Evolutionary conservation across 805 yeast species (phyloP).

Genomic region (Candida arabinofermentans): DNA sequence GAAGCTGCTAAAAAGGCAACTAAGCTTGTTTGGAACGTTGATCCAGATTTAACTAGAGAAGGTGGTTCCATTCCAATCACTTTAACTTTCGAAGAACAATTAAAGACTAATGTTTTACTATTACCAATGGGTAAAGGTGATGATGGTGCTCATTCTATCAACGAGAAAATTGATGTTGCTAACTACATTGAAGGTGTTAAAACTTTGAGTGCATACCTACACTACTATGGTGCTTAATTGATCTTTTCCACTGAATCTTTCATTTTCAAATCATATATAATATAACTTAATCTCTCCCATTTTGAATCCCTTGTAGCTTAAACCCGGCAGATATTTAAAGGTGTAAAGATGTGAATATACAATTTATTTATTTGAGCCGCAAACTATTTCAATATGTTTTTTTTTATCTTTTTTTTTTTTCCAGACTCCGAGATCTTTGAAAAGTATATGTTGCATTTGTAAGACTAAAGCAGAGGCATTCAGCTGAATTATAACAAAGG

Average conservation of each 20-base stretch:
- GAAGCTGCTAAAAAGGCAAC: conserved; percentile 95
- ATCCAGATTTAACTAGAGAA: conserved; percentile 96
- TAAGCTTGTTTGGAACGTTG: conserved; percentile 88
- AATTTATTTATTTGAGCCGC: no score
- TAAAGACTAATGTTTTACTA: conserved; percentile 80
- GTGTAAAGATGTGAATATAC: no score
- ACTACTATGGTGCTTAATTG: conserved; percentile 55
- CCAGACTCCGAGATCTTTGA: no score
- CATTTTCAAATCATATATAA: neutral
- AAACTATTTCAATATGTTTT: no score
- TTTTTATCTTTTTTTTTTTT: no score
- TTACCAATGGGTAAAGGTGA: conserved; percentile 99
- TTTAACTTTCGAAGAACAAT: conserved; percentile 81
- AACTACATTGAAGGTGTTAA: conserved; percentile 93
- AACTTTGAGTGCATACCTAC: conserved; percentile 89
- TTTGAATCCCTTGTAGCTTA: no score
- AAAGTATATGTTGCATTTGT: no score
- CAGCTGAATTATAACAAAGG: no score
- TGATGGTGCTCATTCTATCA: conserved; percentile 98
- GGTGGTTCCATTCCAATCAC: conserved; percentile 99
- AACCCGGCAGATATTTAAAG: no score
- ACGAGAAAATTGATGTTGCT: conserved; percentile 85
- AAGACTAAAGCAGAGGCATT: no score
- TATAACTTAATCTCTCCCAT: neutral
- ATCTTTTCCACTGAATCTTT: neutral